Base-by-base conservation (phyloP, 108 stramenopile genomes). In the Cyclotella cryptica region DNA sequence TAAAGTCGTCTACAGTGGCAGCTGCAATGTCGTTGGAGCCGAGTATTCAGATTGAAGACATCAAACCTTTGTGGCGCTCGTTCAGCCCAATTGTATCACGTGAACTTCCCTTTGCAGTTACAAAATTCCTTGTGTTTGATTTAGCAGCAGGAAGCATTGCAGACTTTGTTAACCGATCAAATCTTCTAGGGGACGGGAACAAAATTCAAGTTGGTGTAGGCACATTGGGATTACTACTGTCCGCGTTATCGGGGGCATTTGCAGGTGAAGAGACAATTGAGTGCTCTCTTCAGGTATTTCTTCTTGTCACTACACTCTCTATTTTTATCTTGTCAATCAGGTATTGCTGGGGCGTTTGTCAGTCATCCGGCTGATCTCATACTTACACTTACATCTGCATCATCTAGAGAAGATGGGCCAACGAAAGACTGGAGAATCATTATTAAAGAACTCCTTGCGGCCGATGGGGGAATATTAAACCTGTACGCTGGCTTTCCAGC, bases 291-390 rank as follows among this genome's bases (percentile, higher is more conserved):
- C 35, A 24, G 10, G 9, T 3, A 11, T 62, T 17, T 30, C 1
- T 39, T 62, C 3, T 26, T 17, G 4, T 62, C 17, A 39, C 9
- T 22, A 11, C 12, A 45, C 19, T 19, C 30, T 44, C 15, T 27
- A 69, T 39, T 69, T 30, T 40, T 8, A 11, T 69, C 18, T n/a
- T 45, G 10, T 65, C 3, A 18, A 17, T n/a, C 22, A 74, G 73
- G 93, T 3, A 75, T 96, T 13, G 90, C 93, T 12, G 92, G 91
- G 21, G 92, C 92, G 12, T 52, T 93, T 61, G 88, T 96, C 2
- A 85, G 84, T 55, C 95, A 96, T 46, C 95, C 95, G 0, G 93
- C 93, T 10, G 95, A 96, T 84, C 79, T 96, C n/a, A 92, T 96
- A 29, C 81, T 96, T 14, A 96, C 95, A 19, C 79, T 90, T 10